Evolutionary conservation across 176 grass and related monocot genomes (phyloP), one percentile per base, ranked within the genome.

Genomic region (Bromus sterilis): DNA sequence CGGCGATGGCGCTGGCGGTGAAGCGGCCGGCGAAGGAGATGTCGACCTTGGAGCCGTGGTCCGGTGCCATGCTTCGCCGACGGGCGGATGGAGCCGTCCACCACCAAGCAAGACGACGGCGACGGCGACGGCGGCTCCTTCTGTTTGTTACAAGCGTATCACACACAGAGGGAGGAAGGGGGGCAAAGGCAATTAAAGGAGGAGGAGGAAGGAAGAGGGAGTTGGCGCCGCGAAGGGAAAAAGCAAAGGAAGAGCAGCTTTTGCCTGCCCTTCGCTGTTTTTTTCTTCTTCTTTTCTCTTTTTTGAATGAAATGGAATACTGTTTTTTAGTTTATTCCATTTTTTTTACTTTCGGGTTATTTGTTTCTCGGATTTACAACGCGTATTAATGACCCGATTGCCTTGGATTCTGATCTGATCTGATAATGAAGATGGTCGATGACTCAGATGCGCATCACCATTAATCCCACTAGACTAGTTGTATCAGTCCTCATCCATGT

Each of bases 11-110:
- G 81, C 95, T 98, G 77, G 92, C 93, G 26, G 90, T 85, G 86
- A 98, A 94, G 59, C 95, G 85, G 46, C 95, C 92, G 57, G 88
- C 88, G 86, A 98, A 95, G 74, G 95, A 88, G 84, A 98, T 98
- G 73, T 91, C 80, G 66, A 44, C 13, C 88, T 93, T 92, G 74
- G 81, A 70, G 82, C 85, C 87, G 25, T 85, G 81, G 16, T 91
- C 89, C 37, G 73, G 67, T 82, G 70, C 70, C 70, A 93, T 92
- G 74, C 56, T 83, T 76, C 13, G 28, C 10, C 21, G 68, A 71
- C 68, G 68, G 68, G 40, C 1, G 68, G 68, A 71, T 24, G 23
- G 39, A 68, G 11, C 64, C 64, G 63, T 34, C 31, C 65, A 11
- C 1, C 18, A 66, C 63, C 63, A 39, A 26, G 66, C 66, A 42